Conservation (phyloP, 768 basidiomycete genomes). For the Tylopilus sp. region DNA sequence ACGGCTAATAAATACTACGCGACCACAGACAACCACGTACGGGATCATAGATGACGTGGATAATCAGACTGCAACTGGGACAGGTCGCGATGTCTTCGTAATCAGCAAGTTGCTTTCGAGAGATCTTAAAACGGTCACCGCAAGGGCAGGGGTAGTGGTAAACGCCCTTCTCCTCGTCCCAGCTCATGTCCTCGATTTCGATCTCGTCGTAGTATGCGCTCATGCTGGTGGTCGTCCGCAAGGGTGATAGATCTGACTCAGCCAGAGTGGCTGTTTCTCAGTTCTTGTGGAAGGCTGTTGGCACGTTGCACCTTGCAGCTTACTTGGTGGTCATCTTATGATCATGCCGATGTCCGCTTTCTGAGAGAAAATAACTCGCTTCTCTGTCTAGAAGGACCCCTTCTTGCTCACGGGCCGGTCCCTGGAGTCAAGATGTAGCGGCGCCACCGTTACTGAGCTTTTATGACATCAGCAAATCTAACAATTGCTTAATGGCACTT, state of each 20-base stretch:
- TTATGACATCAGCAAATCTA: too few relatives aligned
- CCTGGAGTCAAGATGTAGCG: too few relatives aligned
- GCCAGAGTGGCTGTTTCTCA: slow-evolving; percentile 6
- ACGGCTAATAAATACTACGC: slow-evolving; percentile 5
- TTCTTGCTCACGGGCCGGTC: neutral
- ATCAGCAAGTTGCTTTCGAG: slow-evolving; percentile 74
- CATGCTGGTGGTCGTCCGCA: slow-evolving; percentile 38
- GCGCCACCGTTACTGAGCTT: too few relatives aligned
- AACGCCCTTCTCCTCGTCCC: slow-evolving; percentile 77
- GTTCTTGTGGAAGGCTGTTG: too few relatives aligned
- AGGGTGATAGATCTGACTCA: slow-evolving; percentile 3
- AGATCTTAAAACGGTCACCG: slow-evolving; percentile 96
- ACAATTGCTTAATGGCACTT: too few relatives aligned
- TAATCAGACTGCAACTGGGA: slow-evolving; percentile 92
- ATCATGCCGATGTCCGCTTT: neutral
- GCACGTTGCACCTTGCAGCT: neutral
- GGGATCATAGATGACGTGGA: slow-evolving; percentile 91
- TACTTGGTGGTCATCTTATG: neutral
- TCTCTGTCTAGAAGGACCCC: neutral
- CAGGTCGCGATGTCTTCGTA: slow-evolving; percentile 95
- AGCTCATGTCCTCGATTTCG: slow-evolving; percentile 95
- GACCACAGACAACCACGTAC: slow-evolving; percentile 47
- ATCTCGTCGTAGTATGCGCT: slow-evolving; percentile 94
- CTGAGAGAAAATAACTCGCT: neutral
- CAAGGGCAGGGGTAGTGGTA: slow-evolving; percentile 98